These are phyloP conservation scores for Fistulinella cinereoalba DNA, from an alignment of 1,284 basidiomycete species.

Conservation along the genomic window DNA sequence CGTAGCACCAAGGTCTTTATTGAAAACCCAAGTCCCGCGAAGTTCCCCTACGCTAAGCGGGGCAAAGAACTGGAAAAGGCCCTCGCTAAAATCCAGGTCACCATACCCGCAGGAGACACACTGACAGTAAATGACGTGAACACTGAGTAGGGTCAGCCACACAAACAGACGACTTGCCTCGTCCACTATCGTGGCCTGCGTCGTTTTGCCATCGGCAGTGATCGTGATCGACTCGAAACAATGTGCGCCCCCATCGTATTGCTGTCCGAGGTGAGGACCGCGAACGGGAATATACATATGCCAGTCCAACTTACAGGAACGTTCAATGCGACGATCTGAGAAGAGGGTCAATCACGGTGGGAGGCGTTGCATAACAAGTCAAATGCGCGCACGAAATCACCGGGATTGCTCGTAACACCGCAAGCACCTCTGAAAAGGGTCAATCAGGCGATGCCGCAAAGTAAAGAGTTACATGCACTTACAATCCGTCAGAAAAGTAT, in stretches of 20 bases:
- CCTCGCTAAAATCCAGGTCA: constrained; percentile 33
- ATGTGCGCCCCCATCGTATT: constrained; percentile 38
- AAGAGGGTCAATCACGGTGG: background rate
- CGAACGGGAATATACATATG: too few species aligned
- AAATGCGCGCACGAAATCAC: constrained; percentile 27
- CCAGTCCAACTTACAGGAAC: constrained; percentile 23
- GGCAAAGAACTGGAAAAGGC: constrained; percentile 52
- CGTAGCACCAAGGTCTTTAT: constrained; percentile 20
- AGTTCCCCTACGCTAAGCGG: constrained; percentile 40
- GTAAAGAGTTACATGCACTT: constrained; percentile 1
- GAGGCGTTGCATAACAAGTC: background rate
- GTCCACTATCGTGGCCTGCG: constrained; percentile 55
- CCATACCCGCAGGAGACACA: constrained; percentile 45
- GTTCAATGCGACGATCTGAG: constrained; percentile 37
- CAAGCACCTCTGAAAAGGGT: constrained; percentile 45
- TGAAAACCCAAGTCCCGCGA: constrained; percentile 41
- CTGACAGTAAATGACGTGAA: background rate
- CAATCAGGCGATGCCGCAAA: background rate
- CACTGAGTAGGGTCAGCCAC: background rate
- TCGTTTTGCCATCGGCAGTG: constrained; percentile 48
- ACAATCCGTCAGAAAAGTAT: constrained; percentile 29
- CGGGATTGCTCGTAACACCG: constrained; percentile 10
- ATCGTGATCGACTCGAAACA: constrained; percentile 60
- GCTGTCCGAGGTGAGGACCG: constrained; percentile 35
- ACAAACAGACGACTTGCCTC: constrained; percentile 37